Percentiles rank a stretch among this genome's conserved stretches.
These are phyloP conservation scores for Neurospora discreta DNA, from an alignment of 495 filamentous ascomycete genomes.

Conservation along the genomic window DNA sequence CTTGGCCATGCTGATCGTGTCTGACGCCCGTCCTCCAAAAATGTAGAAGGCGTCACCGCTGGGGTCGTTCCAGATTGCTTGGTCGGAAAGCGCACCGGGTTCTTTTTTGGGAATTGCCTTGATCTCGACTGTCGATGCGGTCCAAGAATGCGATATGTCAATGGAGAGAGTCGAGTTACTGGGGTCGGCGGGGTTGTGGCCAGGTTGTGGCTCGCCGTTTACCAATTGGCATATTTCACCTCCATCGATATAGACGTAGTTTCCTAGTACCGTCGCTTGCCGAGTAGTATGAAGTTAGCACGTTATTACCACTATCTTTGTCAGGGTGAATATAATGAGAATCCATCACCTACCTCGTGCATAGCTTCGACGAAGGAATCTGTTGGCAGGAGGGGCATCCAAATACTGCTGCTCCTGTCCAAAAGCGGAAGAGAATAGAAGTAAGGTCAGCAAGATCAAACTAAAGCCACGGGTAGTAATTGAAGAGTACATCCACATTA, in stretches of 20 bases:
- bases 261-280: constrained; percentile 5
- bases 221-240: constrained; percentile 8
- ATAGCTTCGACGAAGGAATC: background rate
- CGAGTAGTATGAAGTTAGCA: background rate
- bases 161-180: constrained; percentile 12
- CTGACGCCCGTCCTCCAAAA: constrained; percentile 20
- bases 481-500: background rate
- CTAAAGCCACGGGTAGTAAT: background rate
- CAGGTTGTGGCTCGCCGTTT: background rate
- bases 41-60: constrained; percentile 19
- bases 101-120: constrained; percentile 8
- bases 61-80: constrained; percentile 18
- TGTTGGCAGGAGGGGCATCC: background rate
- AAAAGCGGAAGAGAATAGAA: background rate
- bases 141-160: constrained; percentile 26
- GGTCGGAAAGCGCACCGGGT: constrained; percentile 9
- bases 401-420: background rate
- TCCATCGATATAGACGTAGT: constrained; percentile 13
- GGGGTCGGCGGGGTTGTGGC: background rate
- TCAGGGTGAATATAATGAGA: background rate
- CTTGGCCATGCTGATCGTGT: background rate
- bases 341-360: background rate
- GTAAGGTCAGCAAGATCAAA: background rate
- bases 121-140: constrained; percentile 15
- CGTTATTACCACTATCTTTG: background rate